These are phyloP conservation scores for Cyclocybe aegerita DNA, from an alignment of 768 basidiomycete species.

Conservation along the genomic window DNA sequence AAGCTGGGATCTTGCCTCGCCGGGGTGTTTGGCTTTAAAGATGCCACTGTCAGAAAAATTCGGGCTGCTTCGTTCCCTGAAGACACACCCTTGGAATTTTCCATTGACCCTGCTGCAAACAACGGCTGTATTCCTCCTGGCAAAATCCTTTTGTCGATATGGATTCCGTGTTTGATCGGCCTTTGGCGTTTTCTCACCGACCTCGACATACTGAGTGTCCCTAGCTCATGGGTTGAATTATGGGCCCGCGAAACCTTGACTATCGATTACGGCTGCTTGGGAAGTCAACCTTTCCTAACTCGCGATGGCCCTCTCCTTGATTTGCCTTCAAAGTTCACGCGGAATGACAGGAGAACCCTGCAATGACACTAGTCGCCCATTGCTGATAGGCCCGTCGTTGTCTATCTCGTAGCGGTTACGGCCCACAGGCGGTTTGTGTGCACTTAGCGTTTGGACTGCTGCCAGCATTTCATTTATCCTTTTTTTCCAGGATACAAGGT, in stretches of 20 bases:
- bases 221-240: too few species aligned
- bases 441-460: not conserved
- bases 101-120: too few species aligned
- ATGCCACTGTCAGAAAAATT: too few species aligned
- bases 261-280: not conserved
- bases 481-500: conserved; percentile 4
- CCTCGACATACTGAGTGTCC: too few species aligned
- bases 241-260: not conserved
- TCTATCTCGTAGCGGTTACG: not conserved
- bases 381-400: not conserved
- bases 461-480: conserved; percentile 8
- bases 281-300: conserved; percentile 3
- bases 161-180: not conserved
- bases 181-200: too few species aligned
- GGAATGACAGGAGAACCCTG: conserved; percentile 4
- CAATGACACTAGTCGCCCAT: not conserved
- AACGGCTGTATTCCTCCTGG: too few species aligned
- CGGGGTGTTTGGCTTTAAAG: too few species aligned
- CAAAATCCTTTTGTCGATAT: conserved; percentile 1
- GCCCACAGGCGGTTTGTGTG: too few species aligned
- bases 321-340: conserved; percentile 2
- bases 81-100: too few species aligned
- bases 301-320: not conserved
- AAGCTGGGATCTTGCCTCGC: too few species aligned
- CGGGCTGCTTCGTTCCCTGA: too few species aligned